Base-by-base conservation (phyloP, 768 basidiomycete species). In the Pisolithus sp. region DNA sequence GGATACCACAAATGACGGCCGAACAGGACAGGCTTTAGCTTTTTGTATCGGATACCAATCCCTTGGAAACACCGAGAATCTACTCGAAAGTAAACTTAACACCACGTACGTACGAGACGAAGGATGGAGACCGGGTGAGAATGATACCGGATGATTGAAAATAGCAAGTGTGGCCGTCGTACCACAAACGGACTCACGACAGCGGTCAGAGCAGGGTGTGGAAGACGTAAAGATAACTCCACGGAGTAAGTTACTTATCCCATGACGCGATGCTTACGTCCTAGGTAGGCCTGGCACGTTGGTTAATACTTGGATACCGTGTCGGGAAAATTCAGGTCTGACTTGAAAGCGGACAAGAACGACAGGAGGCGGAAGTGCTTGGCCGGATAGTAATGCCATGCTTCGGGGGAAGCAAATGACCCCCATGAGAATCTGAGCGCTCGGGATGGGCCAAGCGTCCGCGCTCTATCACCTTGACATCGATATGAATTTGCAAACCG, bases 401-500 rank as follows among this genome's bases (percentile, higher is more conserved):
- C 20, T 17, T 45, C 23, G n/a, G 26, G 43, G 43, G 23, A 15
- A 21, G 43, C 13, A 26, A 44, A 26, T 7, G 17, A n/a, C 2
- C 8, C 15, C 7, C 10, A 7, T 10, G 42, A 23, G 23, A 23
- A 18, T 21, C 6, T 6, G 23, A 26, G 42, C 13, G 10, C 13
- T 44, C 13, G 42, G 24, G 24, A 26, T 24, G 43, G 6, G 24
- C 15, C 13, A 45, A 13, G 21, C 21, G 41, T 3, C 9, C 2
- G 43, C 43, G 43, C 43, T 45, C 43, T 45, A 45, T 45, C 43
- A 30, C 43, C 26, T 45, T 45, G 46, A 21, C 8, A 31, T 21
- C 28, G 50, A 51, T 46, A 26, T 38, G 23, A 50, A 54, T 55
- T 54, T 54, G 49, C 21, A 57, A 56, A 43, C 23, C 46, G 30